Conservation (phyloP, 176 grass and related monocot species). For the Triticum urartu region DNA sequence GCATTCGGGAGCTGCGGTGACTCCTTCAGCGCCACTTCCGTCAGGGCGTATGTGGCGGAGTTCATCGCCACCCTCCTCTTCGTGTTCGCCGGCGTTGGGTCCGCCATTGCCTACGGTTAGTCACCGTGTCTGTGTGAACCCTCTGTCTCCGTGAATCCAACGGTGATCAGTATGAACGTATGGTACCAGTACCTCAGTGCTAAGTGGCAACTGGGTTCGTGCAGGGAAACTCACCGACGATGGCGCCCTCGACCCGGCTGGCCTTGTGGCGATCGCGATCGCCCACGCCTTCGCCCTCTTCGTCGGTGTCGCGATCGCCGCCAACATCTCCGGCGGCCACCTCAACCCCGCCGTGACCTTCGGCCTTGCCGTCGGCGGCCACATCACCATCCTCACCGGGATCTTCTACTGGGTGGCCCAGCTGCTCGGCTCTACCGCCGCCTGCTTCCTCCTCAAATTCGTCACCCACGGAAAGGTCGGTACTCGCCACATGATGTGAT, state of each 20-base stretch:
- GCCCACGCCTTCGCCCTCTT: conserved; percentile 85
- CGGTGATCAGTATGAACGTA: background rate
- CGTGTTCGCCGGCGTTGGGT: conserved; percentile 93
- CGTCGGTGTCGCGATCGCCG: conserved; percentile 76
- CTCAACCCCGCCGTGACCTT: conserved; percentile 94
- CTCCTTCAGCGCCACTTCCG: conserved; percentile 63
- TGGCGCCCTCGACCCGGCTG: conserved; percentile 71
- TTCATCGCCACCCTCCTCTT: conserved; percentile 98
- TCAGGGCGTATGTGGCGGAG: conserved; percentile 86
- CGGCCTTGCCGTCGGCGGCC: conserved; percentile 74
- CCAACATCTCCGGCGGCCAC: conserved; percentile 94
- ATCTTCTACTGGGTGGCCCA: conserved; percentile 93
- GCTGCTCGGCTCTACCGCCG: conserved; percentile 66
- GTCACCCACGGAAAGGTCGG: conserved; percentile 79
- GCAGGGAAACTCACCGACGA: conserved; percentile 57
- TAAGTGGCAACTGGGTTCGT: background rate
- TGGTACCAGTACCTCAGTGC: too few species aligned
- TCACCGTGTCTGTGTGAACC: background rate
- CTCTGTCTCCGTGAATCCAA: background rate
- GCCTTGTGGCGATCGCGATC: conserved; percentile 79
- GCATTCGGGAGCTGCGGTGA: conserved; percentile 68
- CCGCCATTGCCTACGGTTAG: conserved; percentile 78
- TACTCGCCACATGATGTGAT: background rate
- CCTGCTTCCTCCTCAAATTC: conserved; percentile 86
- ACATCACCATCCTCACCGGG: conserved; percentile 94